These are phyloP conservation scores for Magnolia sinica DNA, from an alignment of 164 flowering plant species.

Conservation along the genomic window DNA sequence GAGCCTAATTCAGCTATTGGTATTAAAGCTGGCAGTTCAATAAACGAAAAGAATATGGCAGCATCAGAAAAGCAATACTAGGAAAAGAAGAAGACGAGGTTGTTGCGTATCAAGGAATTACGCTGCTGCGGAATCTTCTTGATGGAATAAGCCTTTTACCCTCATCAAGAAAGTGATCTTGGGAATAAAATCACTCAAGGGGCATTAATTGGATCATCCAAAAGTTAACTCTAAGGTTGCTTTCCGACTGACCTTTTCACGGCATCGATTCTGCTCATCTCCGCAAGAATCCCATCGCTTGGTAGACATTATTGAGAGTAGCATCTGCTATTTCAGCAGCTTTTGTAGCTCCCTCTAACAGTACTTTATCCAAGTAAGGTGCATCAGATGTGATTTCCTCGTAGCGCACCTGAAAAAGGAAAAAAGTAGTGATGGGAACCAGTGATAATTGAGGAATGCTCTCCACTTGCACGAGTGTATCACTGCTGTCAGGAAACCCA, in stretches of 20 bases:
- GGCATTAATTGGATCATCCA: slow-evolving; percentile 28
- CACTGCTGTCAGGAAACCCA: neutral
- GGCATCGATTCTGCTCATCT: slow-evolving; percentile 42
- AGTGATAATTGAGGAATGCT: neutral
- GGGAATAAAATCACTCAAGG: slow-evolving; percentile 13
- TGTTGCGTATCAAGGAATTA: slow-evolving; percentile 16
- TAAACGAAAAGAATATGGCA: slow-evolving; percentile 13
- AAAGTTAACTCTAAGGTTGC: slow-evolving; percentile 30
- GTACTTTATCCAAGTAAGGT: slow-evolving; percentile 63
- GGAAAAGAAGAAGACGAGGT: slow-evolving; percentile 15
- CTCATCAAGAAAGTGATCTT: slow-evolving; percentile 18
- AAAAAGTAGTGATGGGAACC: neutral
- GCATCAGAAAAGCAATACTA: slow-evolving; percentile 24
- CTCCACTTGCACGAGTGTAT: neutral
- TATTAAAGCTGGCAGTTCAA: neutral
- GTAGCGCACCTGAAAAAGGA: slow-evolving; percentile 59
- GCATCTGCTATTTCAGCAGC: slow-evolving; percentile 76
- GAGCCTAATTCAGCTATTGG: neutral
- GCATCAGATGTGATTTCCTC: slow-evolving; percentile 74
- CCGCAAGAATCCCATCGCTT: slow-evolving; percentile 89
- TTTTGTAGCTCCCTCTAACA: slow-evolving; percentile 73
- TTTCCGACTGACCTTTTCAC: slow-evolving; percentile 23
- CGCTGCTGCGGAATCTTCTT: slow-evolving; percentile 11
- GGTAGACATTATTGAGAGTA: slow-evolving; percentile 78
- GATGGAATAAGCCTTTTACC: slow-evolving; percentile 10